Evolutionary conservation across 2,329 filamentous ascomycete species (phyloP).

Genomic region (Penicillium sp.): DNA sequence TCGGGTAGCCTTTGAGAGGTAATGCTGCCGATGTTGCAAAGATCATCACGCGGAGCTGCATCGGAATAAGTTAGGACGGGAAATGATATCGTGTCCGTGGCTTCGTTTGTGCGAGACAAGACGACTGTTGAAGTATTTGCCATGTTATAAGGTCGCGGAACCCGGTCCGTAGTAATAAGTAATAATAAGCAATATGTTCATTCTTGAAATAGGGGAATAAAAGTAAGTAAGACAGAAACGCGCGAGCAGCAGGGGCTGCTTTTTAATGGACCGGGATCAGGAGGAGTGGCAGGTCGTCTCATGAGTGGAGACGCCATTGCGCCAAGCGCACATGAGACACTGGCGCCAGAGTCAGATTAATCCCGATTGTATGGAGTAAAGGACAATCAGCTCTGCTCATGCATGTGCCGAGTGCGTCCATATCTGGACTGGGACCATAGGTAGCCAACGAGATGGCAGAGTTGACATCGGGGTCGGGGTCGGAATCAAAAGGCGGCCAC

Average conservation of each 20-base stretch:
- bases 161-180: slow-evolving; percentile 6
- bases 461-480: background rate
- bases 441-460: slow-evolving; percentile 2
- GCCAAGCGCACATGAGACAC: slow-evolving; percentile 22
- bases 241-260: slow-evolving; percentile 2
- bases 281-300: slow-evolving; percentile 15
- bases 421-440: slow-evolving; percentile 2
- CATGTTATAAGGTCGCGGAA: slow-evolving; percentile 21
- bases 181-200: slow-evolving; percentile 16
- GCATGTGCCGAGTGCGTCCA: background rate
- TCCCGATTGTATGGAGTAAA: background rate
- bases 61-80: slow-evolving; percentile 32
- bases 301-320: slow-evolving; percentile 19
- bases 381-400: background rate
- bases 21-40: slow-evolving; percentile 15
- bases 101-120: slow-evolving; percentile 27
- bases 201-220: slow-evolving; percentile 7
- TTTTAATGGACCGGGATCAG: slow-evolving; percentile 16
- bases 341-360: background rate
- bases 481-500: background rate
- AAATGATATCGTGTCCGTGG: slow-evolving; percentile 27
- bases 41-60: slow-evolving; percentile 30
- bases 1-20: slow-evolving; percentile 1
- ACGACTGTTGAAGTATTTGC: slow-evolving; percentile 27
- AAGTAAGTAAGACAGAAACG: slow-evolving; percentile 10